phyloP scores from a whole-genome alignment of 2,329 filamentous ascomycete genomes.

The Colletotrichum graminicola region DNA sequence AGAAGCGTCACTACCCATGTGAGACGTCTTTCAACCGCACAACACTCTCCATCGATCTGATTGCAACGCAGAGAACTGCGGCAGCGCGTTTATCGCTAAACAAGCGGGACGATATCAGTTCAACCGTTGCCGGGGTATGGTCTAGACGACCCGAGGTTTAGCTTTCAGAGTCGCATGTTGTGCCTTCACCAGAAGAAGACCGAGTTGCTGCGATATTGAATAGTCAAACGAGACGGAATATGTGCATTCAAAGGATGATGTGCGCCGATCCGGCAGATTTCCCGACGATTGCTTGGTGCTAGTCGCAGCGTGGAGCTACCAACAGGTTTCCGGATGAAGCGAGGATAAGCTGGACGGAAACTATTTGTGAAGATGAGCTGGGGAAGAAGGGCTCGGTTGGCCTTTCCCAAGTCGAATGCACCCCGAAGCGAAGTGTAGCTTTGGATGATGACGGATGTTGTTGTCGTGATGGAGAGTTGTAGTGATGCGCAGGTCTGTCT shows the following conservation, averaged over 20 bases:
- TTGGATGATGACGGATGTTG: not conserved
- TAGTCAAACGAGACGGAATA: conserved; percentile 4
- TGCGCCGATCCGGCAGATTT: not conserved
- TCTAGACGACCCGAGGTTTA: not conserved
- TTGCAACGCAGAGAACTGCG: not conserved
- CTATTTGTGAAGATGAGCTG: not conserved
- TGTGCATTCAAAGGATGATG: conserved; percentile 8
- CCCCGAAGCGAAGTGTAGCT: too few species aligned
- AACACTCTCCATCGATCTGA: not conserved
- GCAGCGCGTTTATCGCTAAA: not conserved
- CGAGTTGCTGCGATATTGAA: not conserved
- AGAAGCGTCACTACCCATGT: not conserved
- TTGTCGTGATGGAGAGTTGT: not conserved
- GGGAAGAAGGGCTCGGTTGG: too few species aligned
- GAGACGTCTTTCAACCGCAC: too few species aligned
- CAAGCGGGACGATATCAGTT: not conserved
- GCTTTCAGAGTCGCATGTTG: conserved; percentile 6
- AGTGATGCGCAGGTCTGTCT: not conserved
- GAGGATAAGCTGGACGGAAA: not conserved
- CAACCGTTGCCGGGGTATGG: not conserved
- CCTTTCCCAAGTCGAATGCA: not conserved
- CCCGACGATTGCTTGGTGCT: conserved; percentile 21
- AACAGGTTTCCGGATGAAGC: not conserved
- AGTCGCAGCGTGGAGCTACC: not conserved
- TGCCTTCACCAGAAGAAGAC: conserved; percentile 19